Evolutionary conservation across 1,284 basidiomycete genomes (phyloP).

Genomic region (Marasmius oreades): DNA sequence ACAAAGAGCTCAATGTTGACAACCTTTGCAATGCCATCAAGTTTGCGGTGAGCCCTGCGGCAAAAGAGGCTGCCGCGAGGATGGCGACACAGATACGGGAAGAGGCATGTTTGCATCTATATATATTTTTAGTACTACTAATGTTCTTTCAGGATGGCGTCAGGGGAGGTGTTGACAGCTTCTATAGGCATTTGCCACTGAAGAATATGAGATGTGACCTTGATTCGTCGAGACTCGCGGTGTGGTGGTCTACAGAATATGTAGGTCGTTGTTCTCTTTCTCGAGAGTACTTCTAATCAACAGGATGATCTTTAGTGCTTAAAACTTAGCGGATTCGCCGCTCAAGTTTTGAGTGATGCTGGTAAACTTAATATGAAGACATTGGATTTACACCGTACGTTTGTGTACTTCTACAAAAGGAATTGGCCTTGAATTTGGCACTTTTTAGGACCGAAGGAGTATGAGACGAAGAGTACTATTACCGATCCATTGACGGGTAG

Average conservation of each 20-base stretch:
- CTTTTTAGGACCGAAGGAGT: conserved; percentile 48
- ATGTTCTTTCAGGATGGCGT: conserved; percentile 40
- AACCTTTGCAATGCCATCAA: conserved; percentile 51
- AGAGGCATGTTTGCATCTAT: conserved; percentile 36
- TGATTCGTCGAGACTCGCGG: conserved; percentile 43
- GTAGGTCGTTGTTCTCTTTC: conserved; percentile 22
- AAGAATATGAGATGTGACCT: conserved; percentile 63
- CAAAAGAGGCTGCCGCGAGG: conserved; percentile 42
- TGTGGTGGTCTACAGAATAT: conserved; percentile 57
- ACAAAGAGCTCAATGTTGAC: conserved; percentile 47
- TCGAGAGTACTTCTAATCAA: background rate
- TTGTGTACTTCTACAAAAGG: background rate
- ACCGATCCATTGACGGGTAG: conserved; percentile 45
- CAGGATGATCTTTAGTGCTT: conserved; percentile 40
- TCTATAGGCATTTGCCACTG: conserved; percentile 60
- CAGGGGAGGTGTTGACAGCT: conserved; percentile 45
- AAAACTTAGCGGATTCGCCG: conserved; percentile 51
- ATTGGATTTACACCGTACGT: conserved; percentile 47
- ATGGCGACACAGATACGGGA: conserved; percentile 50
- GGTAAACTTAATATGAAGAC: conserved; percentile 38
- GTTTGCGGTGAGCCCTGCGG: conserved; percentile 41
- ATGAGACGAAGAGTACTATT: conserved; percentile 36
- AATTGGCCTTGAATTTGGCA: background rate
- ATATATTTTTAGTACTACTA: background rate
- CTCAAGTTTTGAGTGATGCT: conserved; percentile 45